A percentile compares a stretch with the other conserved stretches of the same genome.
Conservation (phyloP, 2,329 filamentous ascomycete species). For the Chrysoporthe deuterocubensis region DNA sequence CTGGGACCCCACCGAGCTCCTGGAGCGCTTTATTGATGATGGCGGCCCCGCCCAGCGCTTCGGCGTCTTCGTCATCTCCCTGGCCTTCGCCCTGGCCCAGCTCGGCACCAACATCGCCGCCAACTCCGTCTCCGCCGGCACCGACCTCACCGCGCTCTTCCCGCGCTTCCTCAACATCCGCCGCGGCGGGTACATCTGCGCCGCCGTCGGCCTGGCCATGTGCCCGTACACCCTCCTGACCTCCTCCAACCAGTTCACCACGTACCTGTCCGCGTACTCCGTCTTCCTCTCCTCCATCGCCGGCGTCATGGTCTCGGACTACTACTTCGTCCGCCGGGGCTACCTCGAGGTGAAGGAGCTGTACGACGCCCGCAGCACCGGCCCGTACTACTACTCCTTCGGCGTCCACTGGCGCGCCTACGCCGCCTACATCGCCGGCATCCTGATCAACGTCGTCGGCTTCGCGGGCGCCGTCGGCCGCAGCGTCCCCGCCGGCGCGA, state of each 20-base stretch:
- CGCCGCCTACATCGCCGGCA: conserved; percentile 78
- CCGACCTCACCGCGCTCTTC: conserved; percentile 79
- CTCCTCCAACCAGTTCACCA: conserved; percentile 81
- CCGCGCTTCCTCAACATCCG: conserved; percentile 84
- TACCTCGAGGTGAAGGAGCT: conserved; percentile 79
- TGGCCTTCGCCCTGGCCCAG: conserved; percentile 76
- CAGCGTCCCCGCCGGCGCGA: conserved; percentile 75
- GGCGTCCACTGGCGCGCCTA: conserved; percentile 87
- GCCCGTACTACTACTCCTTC: conserved; percentile 73
- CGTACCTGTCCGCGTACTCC: conserved; percentile 88
- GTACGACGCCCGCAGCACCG: conserved; percentile 70
- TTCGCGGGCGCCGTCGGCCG: conserved; percentile 81
- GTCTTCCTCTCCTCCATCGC: conserved; percentile 94
- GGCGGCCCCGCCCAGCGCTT: conserved; percentile 71
- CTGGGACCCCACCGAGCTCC: conserved; percentile 73
- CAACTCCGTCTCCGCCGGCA: conserved; percentile 82
- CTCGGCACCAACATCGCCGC: conserved; percentile 87
- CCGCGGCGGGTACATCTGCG: conserved; percentile 85
- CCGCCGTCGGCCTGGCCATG: conserved; percentile 78
- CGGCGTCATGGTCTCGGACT: conserved; percentile 87
- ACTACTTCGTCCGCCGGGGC: conserved; percentile 83
- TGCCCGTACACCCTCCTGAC: conserved; percentile 83
- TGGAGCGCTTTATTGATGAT: conserved; percentile 70
- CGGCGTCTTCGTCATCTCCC: conserved; percentile 74
- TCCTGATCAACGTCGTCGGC: conserved; percentile 88